These are phyloP conservation scores for Microcos paniculata DNA, from an alignment of 345 rosid genomes.

Conservation along the genomic window DNA sequence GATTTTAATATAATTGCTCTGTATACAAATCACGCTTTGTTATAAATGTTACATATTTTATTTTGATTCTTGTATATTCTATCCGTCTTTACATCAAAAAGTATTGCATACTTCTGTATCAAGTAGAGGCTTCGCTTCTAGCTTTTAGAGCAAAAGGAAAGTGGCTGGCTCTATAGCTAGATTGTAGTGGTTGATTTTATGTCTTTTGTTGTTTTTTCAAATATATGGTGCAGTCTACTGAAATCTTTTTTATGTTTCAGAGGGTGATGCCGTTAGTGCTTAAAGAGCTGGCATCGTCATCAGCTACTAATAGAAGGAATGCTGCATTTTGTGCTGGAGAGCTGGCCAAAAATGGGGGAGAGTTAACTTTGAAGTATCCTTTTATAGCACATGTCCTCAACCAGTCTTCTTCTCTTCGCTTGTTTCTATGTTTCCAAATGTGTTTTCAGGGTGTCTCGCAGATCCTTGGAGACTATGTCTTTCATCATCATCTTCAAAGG, in stretches of 20 bases:
- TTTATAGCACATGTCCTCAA: conserved; percentile 16
- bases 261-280: conserved; percentile 89
- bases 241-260: conserved; percentile 50
- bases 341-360: conserved; percentile 93
- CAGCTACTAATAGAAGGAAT: conserved; percentile 92
- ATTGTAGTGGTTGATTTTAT: not conserved
- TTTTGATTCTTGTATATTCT: not conserved
- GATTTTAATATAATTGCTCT: not conserved
- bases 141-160: not conserved
- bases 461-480: not conserved
- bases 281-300: conserved; percentile 80
- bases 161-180: not conserved
- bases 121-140: no score
- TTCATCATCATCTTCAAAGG: not conserved
- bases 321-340: conserved; percentile 99
- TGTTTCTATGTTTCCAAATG: not conserved
- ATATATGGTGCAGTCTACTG: conserved; percentile 18
- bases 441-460: not conserved
- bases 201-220: not conserved
- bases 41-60: not conserved
- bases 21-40: not conserved
- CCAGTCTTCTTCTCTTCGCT: not conserved
- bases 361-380: conserved; percentile 85
- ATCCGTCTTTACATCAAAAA: not conserved
- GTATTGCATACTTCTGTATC: not conserved